Evolutionary conservation across 768 basidiomycete genomes (phyloP).

Genomic region (Xerocomellus intermedius): DNA sequence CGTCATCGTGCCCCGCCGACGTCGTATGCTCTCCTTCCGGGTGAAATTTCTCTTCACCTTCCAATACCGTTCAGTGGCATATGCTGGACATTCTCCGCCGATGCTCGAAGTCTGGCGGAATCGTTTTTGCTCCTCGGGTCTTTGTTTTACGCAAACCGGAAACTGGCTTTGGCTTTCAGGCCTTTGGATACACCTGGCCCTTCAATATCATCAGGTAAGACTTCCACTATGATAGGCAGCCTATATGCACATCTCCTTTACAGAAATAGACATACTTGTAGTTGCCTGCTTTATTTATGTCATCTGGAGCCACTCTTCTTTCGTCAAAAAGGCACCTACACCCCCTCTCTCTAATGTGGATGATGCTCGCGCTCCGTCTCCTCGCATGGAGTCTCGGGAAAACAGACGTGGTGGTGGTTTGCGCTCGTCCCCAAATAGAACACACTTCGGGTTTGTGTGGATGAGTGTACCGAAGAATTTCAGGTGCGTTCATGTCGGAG

Average conservation of each 20-base stretch:
- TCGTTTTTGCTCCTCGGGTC: slow-evolving; percentile 63
- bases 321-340: slow-evolving; percentile 29
- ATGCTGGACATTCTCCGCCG: slow-evolving; percentile 51
- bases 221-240: neutral
- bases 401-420: slow-evolving; percentile 36
- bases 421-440: slow-evolving; percentile 37
- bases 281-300: slow-evolving; percentile 58
- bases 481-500: slow-evolving; percentile 44
- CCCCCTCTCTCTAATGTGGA: slow-evolving; percentile 17
- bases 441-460: slow-evolving; percentile 73
- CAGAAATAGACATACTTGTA: slow-evolving; percentile 61
- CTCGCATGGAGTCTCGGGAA: slow-evolving; percentile 51
- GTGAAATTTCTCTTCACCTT: slow-evolving; percentile 43
- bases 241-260: slow-evolving; percentile 4
- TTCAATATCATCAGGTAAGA: slow-evolving; percentile 55
- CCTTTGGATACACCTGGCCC: slow-evolving; percentile 28
- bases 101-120: slow-evolving; percentile 62
- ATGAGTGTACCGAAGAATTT: slow-evolving; percentile 92
- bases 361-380: slow-evolving; percentile 33
- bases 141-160: slow-evolving; percentile 52
- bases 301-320: slow-evolving; percentile 56
- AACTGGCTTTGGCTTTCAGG: slow-evolving; percentile 23
- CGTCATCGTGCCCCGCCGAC: slow-evolving; percentile 37
- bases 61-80: slow-evolving; percentile 42
- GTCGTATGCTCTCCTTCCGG: slow-evolving; percentile 45